Percentiles rank a stretch among this genome's conserved stretches.
Evolutionary conservation across 495 filamentous ascomycete genomes (phyloP).

Genomic region (Usnea hakonensis): DNA sequence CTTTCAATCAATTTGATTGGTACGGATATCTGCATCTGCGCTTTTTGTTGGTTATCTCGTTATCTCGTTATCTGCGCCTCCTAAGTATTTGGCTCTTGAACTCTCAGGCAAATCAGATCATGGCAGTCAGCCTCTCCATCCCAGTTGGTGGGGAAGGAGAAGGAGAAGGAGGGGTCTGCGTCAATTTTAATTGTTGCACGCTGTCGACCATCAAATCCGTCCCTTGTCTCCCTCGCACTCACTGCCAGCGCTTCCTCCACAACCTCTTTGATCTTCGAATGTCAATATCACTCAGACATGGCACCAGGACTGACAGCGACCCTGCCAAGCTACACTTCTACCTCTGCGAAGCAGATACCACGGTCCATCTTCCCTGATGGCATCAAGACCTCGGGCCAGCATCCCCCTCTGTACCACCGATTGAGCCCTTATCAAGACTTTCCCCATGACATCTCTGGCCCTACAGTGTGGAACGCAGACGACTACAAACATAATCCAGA

Average conservation of each 20-base stretch:
- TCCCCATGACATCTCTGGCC: constrained; percentile 63
- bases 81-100: no score
- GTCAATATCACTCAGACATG: neutral
- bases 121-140: neutral
- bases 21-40: no score
- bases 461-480: constrained; percentile 70
- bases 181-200: no score
- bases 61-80: no score
- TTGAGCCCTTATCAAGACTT: constrained; percentile 64
- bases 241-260: neutral
- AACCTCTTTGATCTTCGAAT: neutral
- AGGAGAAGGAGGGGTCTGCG: neutral
- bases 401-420: constrained; percentile 59
- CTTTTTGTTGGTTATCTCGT: no score
- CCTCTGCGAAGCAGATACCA: neutral
- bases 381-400: constrained; percentile 70
- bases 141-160: neutral
- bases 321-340: neutral
- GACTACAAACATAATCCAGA: constrained; percentile 64
- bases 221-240: neutral
- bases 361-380: constrained; percentile 45
- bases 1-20: no score
- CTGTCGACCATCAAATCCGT: neutral
- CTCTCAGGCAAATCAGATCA: neutral
- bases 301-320: constrained; percentile 10